Evolutionary conservation across 2,329 filamentous ascomycete species (phyloP), one percentile per base, ranked within the genome.

Genomic region (Magnaporthiopsis rhizophila): DNA sequence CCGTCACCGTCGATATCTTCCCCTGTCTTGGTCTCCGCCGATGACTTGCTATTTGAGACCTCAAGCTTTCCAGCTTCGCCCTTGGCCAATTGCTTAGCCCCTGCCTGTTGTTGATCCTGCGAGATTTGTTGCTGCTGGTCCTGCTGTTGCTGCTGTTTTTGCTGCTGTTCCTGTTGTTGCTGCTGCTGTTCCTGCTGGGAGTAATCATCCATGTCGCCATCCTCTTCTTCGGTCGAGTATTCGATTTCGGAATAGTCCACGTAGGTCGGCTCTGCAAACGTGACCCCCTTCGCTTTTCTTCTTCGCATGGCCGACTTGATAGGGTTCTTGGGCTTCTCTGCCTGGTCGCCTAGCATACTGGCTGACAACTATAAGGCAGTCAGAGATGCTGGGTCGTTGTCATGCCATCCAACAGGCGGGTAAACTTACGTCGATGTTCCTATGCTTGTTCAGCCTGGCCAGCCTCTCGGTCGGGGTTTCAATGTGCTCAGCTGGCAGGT

Each of bases 401-500:
- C 38, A 6, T 18, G 38, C 38, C 18, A 15, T 7, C 38, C 15
- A 18, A 45, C 13, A 6, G 38, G 38, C 1, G 13, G 38, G 15
- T 45, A 15, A 58, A 70, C 91, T 68, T 85, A 96, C 92, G 79
- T 99, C 95, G 71, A 98, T 93, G 73, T 99, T 99, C 73, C 95
- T 87, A 77, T 99, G 95, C 78, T 99, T 99, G 77, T 99, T 99
- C 68, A 98, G 78, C 68, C 95, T 87, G 59, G 95, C 95, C 67
- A 99, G 78, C 73, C 95, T 86, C 80, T 99, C 95, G 21, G 94
- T 97, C 2, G 95, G 95, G 11, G 95, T 99, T 75, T 99, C 95
- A 69, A 99, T 99, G 74, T 99, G 95, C 76, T 99, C 95, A 61
- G 95, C 95, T 62, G 95, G 95, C 64, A 99, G 81, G 73, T 99